Percentiles rank a stretch among this genome's conserved stretches.
Evolutionary conservation across 257 asterid genomes (phyloP).

Genomic region (Solanum sejunctum): DNA sequence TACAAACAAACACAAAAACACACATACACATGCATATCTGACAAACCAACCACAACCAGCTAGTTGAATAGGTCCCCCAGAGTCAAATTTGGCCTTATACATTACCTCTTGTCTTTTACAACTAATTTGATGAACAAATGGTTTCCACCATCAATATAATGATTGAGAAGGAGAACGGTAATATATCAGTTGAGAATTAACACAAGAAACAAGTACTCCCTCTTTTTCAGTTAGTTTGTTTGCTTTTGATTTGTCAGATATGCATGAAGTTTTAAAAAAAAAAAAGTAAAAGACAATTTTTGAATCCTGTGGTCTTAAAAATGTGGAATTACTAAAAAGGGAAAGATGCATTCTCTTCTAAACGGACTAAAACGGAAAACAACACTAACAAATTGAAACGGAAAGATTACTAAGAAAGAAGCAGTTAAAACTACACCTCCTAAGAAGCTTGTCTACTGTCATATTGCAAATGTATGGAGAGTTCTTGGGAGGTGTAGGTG

Average conservation of each 20-base stretch:
- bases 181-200: background rate
- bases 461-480: slow-evolving; percentile 86
- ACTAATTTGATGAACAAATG: background rate
- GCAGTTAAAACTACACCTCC: slow-evolving; percentile 35
- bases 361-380: background rate
- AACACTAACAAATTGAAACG: background rate
- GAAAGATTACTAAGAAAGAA: background rate
- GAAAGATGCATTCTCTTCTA: background rate
- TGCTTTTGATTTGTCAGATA: background rate
- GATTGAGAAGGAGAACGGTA: background rate
- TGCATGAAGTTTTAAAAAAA: background rate
- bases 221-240: background rate
- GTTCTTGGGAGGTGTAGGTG: slow-evolving; percentile 71
- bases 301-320: background rate
- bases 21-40: background rate
- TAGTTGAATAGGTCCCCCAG: background rate
- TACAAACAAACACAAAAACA: background rate
- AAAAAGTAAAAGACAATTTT: too few species aligned
- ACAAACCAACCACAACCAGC: background rate
- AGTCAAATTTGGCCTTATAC: background rate
- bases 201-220: background rate
- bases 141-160: background rate
- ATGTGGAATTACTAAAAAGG: background rate
- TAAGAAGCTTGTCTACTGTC: slow-evolving; percentile 71
- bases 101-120: background rate